Evolutionary conservation across 306 rosid genomes (phyloP).

Genomic region (Corylus avellana): DNA sequence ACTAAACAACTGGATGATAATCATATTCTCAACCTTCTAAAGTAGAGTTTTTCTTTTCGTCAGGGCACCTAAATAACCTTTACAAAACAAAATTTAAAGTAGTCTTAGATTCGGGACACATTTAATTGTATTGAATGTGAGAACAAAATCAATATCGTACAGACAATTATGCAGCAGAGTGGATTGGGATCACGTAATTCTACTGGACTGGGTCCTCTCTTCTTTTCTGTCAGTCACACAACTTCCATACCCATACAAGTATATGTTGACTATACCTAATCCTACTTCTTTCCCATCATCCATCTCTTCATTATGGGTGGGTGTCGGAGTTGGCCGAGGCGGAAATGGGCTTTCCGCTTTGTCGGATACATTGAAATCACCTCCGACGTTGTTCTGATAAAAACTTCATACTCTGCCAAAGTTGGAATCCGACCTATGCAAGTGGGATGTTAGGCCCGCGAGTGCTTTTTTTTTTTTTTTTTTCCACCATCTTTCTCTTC

Average conservation of each 20-base stretch:
- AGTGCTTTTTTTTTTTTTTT: too few relatives aligned
- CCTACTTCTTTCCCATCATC: not conserved
- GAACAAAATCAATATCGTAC: slow-evolving; percentile 29
- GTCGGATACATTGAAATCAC: too few relatives aligned
- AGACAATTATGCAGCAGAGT: slow-evolving; percentile 34
- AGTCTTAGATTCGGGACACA: slow-evolving; percentile 33
- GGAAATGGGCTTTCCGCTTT: too few relatives aligned
- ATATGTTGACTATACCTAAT: not conserved
- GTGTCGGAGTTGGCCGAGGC: too few relatives aligned
- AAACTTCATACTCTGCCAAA: too few relatives aligned
- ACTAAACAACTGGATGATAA: slow-evolving; percentile 53
- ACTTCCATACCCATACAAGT: not conserved
- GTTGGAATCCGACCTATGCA: too few relatives aligned
- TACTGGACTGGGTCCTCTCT: slow-evolving; percentile 4
- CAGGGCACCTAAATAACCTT: slow-evolving; percentile 33
- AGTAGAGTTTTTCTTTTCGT: slow-evolving; percentile 33
- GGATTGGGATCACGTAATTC: slow-evolving; percentile 10
- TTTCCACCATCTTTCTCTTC: too few relatives aligned
- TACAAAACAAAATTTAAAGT: slow-evolving; percentile 22
- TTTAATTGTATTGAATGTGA: slow-evolving; percentile 9
- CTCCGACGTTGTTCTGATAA: too few relatives aligned
- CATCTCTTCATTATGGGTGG: not conserved
- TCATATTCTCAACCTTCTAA: slow-evolving; percentile 51
- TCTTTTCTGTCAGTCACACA: not conserved
- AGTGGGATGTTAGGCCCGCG: too few relatives aligned